Evolutionary conservation across 345 rosid species (phyloP).

Genomic region (Dimocarpus longan): DNA sequence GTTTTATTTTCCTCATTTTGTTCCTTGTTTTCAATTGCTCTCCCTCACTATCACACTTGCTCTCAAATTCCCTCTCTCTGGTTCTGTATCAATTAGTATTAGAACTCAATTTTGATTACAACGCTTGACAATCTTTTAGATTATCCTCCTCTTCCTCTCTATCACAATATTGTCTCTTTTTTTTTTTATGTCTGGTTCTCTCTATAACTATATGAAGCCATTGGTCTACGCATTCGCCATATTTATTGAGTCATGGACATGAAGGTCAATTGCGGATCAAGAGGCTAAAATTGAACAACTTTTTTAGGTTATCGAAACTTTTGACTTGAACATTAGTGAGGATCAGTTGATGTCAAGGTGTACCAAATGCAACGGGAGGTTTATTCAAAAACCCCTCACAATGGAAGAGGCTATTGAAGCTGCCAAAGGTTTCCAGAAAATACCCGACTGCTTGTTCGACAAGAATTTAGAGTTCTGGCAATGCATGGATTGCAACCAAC

Average conservation of each 20-base stretch:
- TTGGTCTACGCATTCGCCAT: not conserved
- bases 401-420: slow-evolving; percentile 92
- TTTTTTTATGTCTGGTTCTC: not conserved
- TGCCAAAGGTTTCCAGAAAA: slow-evolving; percentile 90
- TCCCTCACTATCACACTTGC: not conserved
- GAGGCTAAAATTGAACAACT: slow-evolving; percentile 8
- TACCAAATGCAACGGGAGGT: slow-evolving; percentile 92
- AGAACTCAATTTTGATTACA: not conserved
- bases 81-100: not conserved
- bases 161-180: not conserved
- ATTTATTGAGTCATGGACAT: not conserved
- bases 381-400: slow-evolving; percentile 77
- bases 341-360: slow-evolving; percentile 90
- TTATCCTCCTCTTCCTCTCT: not conserved
- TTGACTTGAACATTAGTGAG: slow-evolving; percentile 68
- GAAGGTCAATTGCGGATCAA: not conserved
- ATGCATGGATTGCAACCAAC: slow-evolving; percentile 93
- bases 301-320: slow-evolving; percentile 72
- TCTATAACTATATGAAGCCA: not conserved
- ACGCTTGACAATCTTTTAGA: not conserved
- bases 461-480: slow-evolving; percentile 93
- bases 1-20: too few species aligned
- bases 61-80: not conserved
- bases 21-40: not conserved
- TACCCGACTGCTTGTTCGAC: slow-evolving; percentile 82